Percentiles rank a stretch among this genome's conserved stretches.
Evolutionary conservation across 345 rosid species (phyloP).

Genomic region (Euphorbia tirucalli): DNA sequence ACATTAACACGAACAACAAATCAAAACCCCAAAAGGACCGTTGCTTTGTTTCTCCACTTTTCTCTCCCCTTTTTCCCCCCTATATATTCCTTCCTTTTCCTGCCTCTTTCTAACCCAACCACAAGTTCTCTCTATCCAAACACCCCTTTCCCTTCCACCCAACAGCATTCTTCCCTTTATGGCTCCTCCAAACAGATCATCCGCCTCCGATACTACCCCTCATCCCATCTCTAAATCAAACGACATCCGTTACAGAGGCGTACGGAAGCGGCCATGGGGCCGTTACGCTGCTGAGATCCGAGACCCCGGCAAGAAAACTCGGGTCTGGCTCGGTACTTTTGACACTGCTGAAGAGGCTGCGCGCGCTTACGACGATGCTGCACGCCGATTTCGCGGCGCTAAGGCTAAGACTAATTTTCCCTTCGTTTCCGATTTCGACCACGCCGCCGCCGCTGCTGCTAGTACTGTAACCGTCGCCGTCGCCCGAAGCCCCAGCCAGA

Average conservation of each 20-base stretch:
- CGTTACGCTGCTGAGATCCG: slow-evolving; percentile 97
- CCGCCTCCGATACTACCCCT: not conserved
- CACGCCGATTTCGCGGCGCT: slow-evolving; percentile 80
- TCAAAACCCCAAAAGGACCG: slow-evolving; percentile 52
- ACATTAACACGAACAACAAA: slow-evolving; percentile 17
- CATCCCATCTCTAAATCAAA: slow-evolving; percentile 17
- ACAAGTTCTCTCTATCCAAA: not conserved
- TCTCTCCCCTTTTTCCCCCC: not conserved
- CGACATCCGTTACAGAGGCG: slow-evolving; percentile 85
- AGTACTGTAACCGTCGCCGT: no score
- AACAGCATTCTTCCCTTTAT: slow-evolving; percentile 26
- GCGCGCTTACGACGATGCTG: slow-evolving; percentile 84
- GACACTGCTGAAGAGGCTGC: no score
- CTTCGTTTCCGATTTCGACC: slow-evolving; percentile 29
- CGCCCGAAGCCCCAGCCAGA: slow-evolving; percentile 69
- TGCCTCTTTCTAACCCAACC: slow-evolving; percentile 6
- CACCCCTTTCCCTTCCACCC: no score
- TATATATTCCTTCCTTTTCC: not conserved
- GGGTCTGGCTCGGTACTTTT: slow-evolving; percentile 93
- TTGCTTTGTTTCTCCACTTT: slow-evolving; percentile 28
- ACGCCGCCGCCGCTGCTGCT: not conserved
- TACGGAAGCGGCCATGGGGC: slow-evolving; percentile 93
- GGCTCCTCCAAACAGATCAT: slow-evolving; percentile 50
- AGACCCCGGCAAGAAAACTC: slow-evolving; percentile 86
- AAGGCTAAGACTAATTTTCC: slow-evolving; percentile 88